These are phyloP conservation scores for Nicotiana benthamiana DNA, from an alignment of 257 asterid genomes.

Conservation along the genomic window DNA sequence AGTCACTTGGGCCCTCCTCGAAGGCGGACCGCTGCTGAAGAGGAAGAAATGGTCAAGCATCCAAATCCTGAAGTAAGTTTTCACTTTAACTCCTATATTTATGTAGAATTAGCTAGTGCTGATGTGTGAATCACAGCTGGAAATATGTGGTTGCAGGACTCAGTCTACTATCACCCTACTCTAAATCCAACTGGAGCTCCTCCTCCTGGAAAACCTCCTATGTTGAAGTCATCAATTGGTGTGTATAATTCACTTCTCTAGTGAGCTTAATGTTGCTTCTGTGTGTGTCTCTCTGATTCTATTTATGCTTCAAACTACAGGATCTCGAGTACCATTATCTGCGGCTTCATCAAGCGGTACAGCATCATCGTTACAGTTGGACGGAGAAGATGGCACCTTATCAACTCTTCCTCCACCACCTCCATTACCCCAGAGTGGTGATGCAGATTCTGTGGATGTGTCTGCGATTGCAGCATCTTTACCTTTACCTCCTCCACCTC, in stretches of 20 bases:
- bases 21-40: constrained; percentile 70
- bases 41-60: constrained; percentile 80
- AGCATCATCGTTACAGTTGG: constrained; percentile 61
- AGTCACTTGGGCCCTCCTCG: constrained; percentile 95
- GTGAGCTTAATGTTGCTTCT: not conserved
- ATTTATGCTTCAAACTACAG: constrained; percentile 30
- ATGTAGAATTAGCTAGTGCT: constrained; percentile 8
- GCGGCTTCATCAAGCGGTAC: constrained; percentile 62
- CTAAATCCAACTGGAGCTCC: constrained; percentile 99
- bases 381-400: constrained; percentile 48
- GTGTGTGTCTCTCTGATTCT: not conserved
- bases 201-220: constrained; percentile 98
- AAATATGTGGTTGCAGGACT: constrained; percentile 57
- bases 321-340: constrained; percentile 79
- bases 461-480: constrained; percentile 37
- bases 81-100: constrained; percentile 11
- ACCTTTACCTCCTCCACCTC: constrained; percentile 92
- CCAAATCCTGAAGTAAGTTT: constrained; percentile 77
- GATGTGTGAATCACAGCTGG: constrained; percentile 15
- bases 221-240: constrained; percentile 96
- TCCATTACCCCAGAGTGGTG: constrained; percentile 46
- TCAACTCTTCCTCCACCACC: constrained; percentile 58
- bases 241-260: not conserved
- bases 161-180: constrained; percentile 95
- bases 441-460: constrained; percentile 52